These are phyloP conservation scores for Pharnaceum exiguum DNA, from an alignment of 148 eudicot genomes.

Conservation along the genomic window DNA sequence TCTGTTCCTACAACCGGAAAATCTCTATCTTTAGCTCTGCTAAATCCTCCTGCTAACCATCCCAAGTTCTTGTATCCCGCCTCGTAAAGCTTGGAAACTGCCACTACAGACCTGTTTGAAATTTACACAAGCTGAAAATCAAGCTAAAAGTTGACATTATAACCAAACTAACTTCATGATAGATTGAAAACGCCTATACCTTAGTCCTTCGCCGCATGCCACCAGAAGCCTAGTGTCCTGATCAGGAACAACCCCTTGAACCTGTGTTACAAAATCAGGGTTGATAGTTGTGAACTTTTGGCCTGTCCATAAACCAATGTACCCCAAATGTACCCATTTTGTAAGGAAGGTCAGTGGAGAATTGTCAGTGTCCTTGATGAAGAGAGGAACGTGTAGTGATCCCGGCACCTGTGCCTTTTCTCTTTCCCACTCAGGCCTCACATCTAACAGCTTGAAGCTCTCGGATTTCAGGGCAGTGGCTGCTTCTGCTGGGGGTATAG, in stretches of 20 bases:
- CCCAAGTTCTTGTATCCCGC: conserved; percentile 75
- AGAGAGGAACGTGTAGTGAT: conserved; percentile 78
- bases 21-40: conserved; percentile 50
- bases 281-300: conserved; percentile 79
- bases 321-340: conserved; percentile 96
- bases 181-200: conserved; percentile 28
- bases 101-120: conserved; percentile 64
- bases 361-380: conserved; percentile 55
- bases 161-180: too few species aligned
- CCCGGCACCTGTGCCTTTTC: conserved; percentile 69
- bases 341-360: conserved; percentile 63
- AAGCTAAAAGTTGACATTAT: not conserved
- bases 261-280: conserved; percentile 51
- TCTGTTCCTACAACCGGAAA: conserved; percentile 73
- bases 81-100: conserved; percentile 57
- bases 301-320: conserved; percentile 95
- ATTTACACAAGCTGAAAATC: not conserved
- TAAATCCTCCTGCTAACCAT: conserved; percentile 91
- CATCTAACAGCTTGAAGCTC: conserved; percentile 60
- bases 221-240: conserved; percentile 61
- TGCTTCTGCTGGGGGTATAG: conserved; percentile 67
- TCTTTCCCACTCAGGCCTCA: conserved; percentile 90
- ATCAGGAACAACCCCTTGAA: conserved; percentile 53
- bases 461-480: conserved; percentile 36
- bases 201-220: conserved; percentile 91